phyloP scores from a whole-genome alignment of 2,329 filamentous ascomycete genomes.

The Apiospora sp. region DNA sequence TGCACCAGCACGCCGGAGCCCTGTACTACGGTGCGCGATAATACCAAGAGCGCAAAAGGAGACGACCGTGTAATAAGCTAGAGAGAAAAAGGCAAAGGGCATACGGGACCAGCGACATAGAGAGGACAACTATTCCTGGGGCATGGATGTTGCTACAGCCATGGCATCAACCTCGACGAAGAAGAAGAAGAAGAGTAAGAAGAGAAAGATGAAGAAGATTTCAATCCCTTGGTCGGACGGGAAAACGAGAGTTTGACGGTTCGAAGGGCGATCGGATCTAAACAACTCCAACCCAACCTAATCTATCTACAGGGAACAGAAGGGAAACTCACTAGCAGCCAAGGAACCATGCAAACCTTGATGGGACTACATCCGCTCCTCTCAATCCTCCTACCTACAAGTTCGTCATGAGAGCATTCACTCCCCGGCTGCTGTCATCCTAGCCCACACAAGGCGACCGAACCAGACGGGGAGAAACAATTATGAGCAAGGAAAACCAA shows the following conservation, averaged over 20 bases:
- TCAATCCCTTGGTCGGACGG: not conserved
- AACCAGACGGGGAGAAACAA: not conserved
- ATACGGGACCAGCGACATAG: not conserved
- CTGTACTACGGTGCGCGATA: slow-evolving; percentile 22
- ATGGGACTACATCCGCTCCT: not conserved
- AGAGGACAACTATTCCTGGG: not conserved
- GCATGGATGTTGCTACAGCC: not conserved
- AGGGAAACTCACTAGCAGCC: not conserved
- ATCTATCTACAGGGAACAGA: slow-evolving; percentile 3
- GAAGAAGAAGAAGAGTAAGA: not conserved
- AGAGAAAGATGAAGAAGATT: not conserved
- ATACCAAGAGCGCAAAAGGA: not conserved
- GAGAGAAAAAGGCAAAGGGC: not conserved
- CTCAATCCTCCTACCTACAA: not conserved
- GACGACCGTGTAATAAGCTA: not conserved
- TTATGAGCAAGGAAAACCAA: not conserved
- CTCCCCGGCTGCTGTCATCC: too few relatives aligned
- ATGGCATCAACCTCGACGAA: not conserved
- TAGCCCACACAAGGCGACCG: not conserved
- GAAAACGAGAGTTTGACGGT: not conserved
- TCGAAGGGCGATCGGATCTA: not conserved
- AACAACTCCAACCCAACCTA: not conserved
- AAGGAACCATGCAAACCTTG: slow-evolving; percentile 16
- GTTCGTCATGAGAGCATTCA: not conserved
- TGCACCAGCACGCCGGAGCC: slow-evolving; percentile 20